phyloP scores from a whole-genome alignment of 2,329 filamentous ascomycete genomes.

The Arthrobotrys conoides region DNA sequence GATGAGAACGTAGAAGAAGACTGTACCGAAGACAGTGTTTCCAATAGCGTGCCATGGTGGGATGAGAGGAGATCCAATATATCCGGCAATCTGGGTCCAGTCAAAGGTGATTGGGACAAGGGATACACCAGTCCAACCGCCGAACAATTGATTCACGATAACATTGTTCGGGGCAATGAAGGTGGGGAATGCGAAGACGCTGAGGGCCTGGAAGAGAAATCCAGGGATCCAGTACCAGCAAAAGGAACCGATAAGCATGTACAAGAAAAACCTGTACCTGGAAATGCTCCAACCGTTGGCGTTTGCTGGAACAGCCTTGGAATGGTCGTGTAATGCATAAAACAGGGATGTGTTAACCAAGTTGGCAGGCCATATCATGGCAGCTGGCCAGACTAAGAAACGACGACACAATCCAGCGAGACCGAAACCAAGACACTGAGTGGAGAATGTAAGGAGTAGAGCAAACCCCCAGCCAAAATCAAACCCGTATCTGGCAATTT shows the following conservation, averaged over 20 bases:
- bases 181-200: conserved; percentile 79
- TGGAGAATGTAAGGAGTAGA: conserved; percentile 70
- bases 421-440: conserved; percentile 73
- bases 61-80: conserved; percentile 77
- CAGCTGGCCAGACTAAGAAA: conserved; percentile 61
- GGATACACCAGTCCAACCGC: conserved; percentile 77
- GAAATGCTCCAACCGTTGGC: conserved; percentile 76
- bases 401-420: conserved; percentile 68
- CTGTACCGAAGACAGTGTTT: conserved; percentile 78
- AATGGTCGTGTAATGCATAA: conserved; percentile 80
- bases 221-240: conserved; percentile 79
- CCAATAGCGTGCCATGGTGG: conserved; percentile 81
- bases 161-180: conserved; percentile 80
- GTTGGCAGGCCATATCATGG: conserved; percentile 70
- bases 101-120: conserved; percentile 81
- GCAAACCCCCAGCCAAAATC: conserved; percentile 68
- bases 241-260: conserved; percentile 74
- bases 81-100: conserved; percentile 81
- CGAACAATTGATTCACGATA: conserved; percentile 80
- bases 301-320: conserved; percentile 71
- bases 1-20: conserved; percentile 76
- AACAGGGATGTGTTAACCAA: conserved; percentile 78
- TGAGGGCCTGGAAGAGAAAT: conserved; percentile 78
- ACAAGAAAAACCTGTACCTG: conserved; percentile 76
- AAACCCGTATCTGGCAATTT: conserved; percentile 62